Base-by-base conservation (phyloP, 768 basidiomycete genomes). In the Termitomyces sp. region DNA sequence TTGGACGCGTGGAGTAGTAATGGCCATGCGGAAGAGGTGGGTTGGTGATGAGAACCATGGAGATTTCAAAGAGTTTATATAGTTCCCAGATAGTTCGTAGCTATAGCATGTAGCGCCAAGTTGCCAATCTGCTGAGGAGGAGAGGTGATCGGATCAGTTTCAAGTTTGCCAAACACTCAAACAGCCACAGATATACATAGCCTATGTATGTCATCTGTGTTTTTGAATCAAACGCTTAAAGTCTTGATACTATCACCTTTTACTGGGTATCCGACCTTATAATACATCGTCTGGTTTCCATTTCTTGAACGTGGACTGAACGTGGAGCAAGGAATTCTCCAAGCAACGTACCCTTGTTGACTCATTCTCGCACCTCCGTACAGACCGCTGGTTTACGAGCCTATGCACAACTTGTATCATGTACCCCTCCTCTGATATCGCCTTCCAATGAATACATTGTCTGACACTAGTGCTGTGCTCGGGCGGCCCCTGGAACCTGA, bases 11-110 rank as follows among this genome's bases (percentile, higher is more conserved):
- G 62, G 36, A 32, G 65, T 56, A 7, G 65, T 65, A 34, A 63
- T 60, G 12, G 68, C 70, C 60, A 74, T 68, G 5, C 1, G 11
- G 43, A 56, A 20, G 17, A 43, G 57, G 72, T 64, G 61, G 12
- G 11, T 43, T 50, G 31, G n/a, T 29, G 52, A 56, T 54, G 60
- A 53, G 60, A 49, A 34, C 32, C 60, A 67, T 62, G 37, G 17
- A 43, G 25, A 48, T 34, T 37, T 43, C 45, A 25, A 40, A 31
- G 29, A 57, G 57, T 52, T 63, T 66, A 63, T 63, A 61, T 66
- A 66, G 57, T 10, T 48, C 11, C 14, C 5, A 42, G 7, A 42
- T 42, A 42, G 40, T 42, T 17, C 15, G 40, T 42, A 42, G 5
- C 25, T 5, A 42, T 37, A 32, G 29, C 11, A 36, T 11, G 32